Percentiles rank a stretch among this genome's conserved stretches.
These are phyloP conservation scores for Nitzschia sp. DNA, from an alignment of 108 stramenopile genomes.

Conservation along the genomic window DNA sequence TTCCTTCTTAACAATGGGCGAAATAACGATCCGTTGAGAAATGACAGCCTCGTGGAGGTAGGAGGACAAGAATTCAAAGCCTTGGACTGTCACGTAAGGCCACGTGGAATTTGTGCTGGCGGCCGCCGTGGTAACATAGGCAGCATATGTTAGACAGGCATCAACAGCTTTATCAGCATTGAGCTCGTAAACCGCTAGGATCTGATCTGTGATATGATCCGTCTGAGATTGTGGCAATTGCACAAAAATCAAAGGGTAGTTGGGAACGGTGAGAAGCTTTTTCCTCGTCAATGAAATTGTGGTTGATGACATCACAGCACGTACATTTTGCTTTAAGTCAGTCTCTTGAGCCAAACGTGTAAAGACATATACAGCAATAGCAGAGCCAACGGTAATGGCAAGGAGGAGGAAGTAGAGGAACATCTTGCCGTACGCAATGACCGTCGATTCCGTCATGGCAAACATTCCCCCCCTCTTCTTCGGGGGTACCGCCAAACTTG, in stretches of 20 bases:
- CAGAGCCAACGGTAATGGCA: not conserved
- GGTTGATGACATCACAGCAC: not conserved
- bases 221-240: not conserved
- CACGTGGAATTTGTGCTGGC: slow-evolving; percentile 1
- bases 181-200: not conserved
- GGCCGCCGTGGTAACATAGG: not conserved
- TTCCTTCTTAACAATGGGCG: not conserved
- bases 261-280: too few relatives aligned
- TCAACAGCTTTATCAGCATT: not conserved
- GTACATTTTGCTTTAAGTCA: not conserved
- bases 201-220: not conserved
- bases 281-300: not conserved
- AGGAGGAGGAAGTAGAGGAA: not conserved
- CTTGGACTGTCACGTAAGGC: slow-evolving; percentile 27
- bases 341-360: not conserved
- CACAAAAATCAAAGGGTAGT: too few relatives aligned
- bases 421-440: not conserved
- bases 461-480: too few relatives aligned
- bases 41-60: not conserved
- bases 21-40: not conserved
- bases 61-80: not conserved
- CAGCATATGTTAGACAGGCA: not conserved
- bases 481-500: too few relatives aligned
- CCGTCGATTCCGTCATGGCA: not conserved
- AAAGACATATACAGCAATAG: not conserved